Percentiles rank a stretch among this genome's conserved stretches.
Conservation (phyloP, 768 basidiomycete species). For the Boletus patriciae region DNA sequence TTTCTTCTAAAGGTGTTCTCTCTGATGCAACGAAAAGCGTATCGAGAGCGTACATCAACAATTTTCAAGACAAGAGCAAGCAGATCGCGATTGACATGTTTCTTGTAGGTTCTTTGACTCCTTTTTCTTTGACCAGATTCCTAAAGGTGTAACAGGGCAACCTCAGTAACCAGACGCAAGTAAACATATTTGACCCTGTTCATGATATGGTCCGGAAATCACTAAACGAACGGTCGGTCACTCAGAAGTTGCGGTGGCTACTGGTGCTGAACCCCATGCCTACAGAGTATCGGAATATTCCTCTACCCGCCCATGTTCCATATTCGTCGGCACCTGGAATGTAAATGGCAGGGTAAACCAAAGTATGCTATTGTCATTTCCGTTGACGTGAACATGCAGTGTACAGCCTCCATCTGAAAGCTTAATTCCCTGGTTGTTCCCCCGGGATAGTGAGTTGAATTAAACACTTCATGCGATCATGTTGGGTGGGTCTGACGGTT, state of each 20-base stretch:
- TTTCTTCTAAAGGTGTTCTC: constrained; percentile 60
- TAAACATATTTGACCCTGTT: constrained; percentile 91
- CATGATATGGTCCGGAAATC: constrained; percentile 81
- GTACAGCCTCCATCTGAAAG: constrained; percentile 74
- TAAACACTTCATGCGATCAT: background rate
- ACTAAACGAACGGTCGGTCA: constrained; percentile 62
- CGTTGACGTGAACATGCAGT: constrained; percentile 8
- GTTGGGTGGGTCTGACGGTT: background rate
- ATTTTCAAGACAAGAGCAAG: constrained; percentile 94
- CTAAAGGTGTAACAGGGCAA: constrained; percentile 69
- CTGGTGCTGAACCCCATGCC: constrained; percentile 1
- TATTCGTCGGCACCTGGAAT: constrained; percentile 96
- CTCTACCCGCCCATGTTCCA: constrained; percentile 60
- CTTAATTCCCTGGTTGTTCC: constrained; percentile 88
- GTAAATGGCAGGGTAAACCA: constrained; percentile 78
- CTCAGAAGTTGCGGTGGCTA: background rate
- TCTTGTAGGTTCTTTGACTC: constrained; percentile 54
- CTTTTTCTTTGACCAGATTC: constrained; percentile 1
- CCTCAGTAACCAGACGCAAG: constrained; percentile 80
- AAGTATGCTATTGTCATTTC: background rate
- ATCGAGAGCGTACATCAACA: constrained; percentile 95
- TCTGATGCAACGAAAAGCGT: constrained; percentile 97
- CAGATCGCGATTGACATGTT: constrained; percentile 96
- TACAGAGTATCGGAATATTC: constrained; percentile 82
- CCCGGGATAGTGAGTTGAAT: constrained; percentile 61